Percentiles rank a stretch among this genome's conserved stretches.
phyloP scores from a whole-genome alignment of 192 early-diverging fungal genomes.

The Umbelopsis vinacea region DNA sequence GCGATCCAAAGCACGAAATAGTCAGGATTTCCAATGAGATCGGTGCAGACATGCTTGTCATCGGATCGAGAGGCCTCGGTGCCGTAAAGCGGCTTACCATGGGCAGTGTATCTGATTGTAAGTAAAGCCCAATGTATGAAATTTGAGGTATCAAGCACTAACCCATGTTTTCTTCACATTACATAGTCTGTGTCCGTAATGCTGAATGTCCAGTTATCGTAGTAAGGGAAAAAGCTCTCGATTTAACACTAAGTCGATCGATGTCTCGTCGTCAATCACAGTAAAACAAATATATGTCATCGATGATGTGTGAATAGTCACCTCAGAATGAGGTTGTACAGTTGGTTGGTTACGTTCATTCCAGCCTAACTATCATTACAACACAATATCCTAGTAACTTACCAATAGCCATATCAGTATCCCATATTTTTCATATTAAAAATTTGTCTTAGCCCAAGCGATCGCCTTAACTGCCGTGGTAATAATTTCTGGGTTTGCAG shows the following conservation, averaged over 20 bases:
- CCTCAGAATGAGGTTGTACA: too few species aligned
- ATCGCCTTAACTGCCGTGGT: background rate
- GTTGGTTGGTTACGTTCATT: background rate
- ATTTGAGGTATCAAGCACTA: too few species aligned
- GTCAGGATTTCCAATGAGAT: slow-evolving; percentile 21
- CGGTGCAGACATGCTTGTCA: slow-evolving; percentile 21
- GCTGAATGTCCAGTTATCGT: slow-evolving; percentile 26
- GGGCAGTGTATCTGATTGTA: slow-evolving; percentile 30
- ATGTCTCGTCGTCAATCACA: slow-evolving; percentile 16
- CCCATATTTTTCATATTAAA: too few species aligned
- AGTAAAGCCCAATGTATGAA: background rate
- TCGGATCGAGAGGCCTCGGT: slow-evolving; percentile 24
- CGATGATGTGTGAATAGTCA: background rate
- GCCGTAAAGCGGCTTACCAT: slow-evolving; percentile 20
- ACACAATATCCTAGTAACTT: too few species aligned
- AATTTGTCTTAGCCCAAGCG: too few species aligned
- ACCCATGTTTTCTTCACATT: background rate
- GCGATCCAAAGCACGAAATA: slow-evolving; percentile 24
- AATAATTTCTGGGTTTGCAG: background rate
- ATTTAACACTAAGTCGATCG: background rate
- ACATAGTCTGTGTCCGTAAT: slow-evolving; percentile 21
- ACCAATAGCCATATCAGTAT: too few species aligned
- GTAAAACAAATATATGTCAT: background rate
- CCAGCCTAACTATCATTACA: too few species aligned
- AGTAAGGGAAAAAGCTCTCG: slow-evolving; percentile 19